Evolutionary conservation across 2,329 filamentous ascomycete genomes (phyloP).

Genomic region (Chaetomium sp.): DNA sequence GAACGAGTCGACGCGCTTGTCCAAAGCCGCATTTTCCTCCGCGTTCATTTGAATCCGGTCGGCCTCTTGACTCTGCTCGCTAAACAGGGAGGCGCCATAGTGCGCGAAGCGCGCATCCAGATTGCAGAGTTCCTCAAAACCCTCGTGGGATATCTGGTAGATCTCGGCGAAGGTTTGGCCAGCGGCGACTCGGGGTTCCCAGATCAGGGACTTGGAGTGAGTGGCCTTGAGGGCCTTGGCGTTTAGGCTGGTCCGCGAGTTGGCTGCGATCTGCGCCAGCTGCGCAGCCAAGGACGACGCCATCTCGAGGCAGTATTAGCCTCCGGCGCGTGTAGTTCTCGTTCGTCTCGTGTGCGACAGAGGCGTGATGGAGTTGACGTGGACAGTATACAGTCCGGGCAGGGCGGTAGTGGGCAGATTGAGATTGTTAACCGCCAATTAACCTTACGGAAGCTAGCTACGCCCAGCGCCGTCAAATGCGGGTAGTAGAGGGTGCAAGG

Average conservation of each 20-base stretch:
- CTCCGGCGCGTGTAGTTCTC: background rate
- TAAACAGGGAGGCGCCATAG: slow-evolving; percentile 82
- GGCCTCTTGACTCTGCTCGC: slow-evolving; percentile 86
- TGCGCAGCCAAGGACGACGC: slow-evolving; percentile 80
- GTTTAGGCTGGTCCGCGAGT: slow-evolving; percentile 87
- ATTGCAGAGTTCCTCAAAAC: slow-evolving; percentile 87
- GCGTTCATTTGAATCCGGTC: slow-evolving; percentile 84
- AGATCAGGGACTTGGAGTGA: slow-evolving; percentile 93
- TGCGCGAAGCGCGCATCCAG: slow-evolving; percentile 77
- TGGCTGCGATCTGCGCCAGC: slow-evolving; percentile 86
- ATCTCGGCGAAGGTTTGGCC: slow-evolving; percentile 89
- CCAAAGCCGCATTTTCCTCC: slow-evolving; percentile 78
- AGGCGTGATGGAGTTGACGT: slow-evolving; percentile 13
- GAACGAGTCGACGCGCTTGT: slow-evolving; percentile 77
- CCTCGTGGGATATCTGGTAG: slow-evolving; percentile 83
- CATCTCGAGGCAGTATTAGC: slow-evolving; percentile 20
- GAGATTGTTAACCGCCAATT: slow-evolving; percentile 2
- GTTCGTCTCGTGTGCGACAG: slow-evolving; percentile 5
- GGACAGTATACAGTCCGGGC: background rate
- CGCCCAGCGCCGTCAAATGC: background rate
- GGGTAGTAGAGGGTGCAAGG: background rate
- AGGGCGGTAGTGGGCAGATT: slow-evolving; percentile 4
- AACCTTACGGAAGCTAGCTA: background rate
- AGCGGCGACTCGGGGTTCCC: slow-evolving; percentile 80
- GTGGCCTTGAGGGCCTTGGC: slow-evolving; percentile 89